Percentiles rank a stretch among this genome's conserved stretches.
phyloP scores from a whole-genome alignment of 129 eudicot genomes.

The Solidago caesia region DNA sequence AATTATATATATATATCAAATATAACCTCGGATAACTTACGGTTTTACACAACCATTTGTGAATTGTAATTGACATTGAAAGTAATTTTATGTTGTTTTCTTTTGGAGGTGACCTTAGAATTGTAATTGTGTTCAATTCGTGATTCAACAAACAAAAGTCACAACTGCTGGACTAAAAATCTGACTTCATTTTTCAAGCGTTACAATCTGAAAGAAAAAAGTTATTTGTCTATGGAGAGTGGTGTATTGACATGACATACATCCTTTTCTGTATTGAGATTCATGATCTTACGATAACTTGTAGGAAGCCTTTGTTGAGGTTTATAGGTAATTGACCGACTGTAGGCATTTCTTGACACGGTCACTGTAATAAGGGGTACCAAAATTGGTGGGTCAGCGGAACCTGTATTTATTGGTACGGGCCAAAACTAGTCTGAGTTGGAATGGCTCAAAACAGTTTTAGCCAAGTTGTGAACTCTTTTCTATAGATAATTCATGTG shows the following conservation, averaged over 20 bases:
- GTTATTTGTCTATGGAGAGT: background rate
- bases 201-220: background rate
- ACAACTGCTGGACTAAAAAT: conserved; percentile 25
- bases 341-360: background rate
- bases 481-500: no score
- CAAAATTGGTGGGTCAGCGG: background rate
- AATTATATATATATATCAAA: no score
- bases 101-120: no score
- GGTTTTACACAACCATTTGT: no score
- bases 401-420: background rate
- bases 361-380: background rate
- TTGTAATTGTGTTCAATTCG: background rate
- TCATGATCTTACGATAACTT: background rate
- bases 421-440: no score
- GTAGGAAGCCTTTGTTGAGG: background rate
- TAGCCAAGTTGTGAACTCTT: no score
- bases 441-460: no score
- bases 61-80: no score
- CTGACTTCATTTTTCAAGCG: background rate
- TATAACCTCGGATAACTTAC: no score
- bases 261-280: background rate
- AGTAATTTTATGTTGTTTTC: no score
- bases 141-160: conserved; percentile 19
- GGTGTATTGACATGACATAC: conserved; percentile 9
- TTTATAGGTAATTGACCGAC: background rate